Conservation (phyloP, 192 early-diverging fungal species). For the Backusella westeae region DNA sequence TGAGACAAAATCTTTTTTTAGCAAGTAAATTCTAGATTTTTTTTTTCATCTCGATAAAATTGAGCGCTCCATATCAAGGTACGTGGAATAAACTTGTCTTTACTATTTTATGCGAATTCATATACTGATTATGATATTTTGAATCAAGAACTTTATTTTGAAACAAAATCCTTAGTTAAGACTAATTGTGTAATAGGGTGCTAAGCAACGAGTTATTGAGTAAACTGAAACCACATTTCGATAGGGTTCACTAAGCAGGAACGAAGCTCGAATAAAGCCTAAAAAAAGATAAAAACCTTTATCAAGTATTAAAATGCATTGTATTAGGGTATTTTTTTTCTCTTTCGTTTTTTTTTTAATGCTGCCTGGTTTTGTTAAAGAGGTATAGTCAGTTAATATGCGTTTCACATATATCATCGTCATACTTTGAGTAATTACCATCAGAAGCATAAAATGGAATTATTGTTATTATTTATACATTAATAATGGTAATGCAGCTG, state of each 20-base stretch:
- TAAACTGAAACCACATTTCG: neutral
- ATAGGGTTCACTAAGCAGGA: neutral
- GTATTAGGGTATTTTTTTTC: neutral
- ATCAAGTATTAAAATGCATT: neutral
- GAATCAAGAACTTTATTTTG: neutral
- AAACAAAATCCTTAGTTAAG: neutral
- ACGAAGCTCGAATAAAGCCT: neutral
- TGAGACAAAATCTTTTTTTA: neutral
- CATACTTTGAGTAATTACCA: too few species aligned
- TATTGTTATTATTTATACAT: too few species aligned
- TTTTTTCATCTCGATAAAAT: neutral
- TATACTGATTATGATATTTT: neutral
- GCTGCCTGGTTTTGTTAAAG: too few species aligned
- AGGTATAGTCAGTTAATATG: too few species aligned
- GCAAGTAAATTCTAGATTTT: neutral
- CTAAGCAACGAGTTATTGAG: neutral
- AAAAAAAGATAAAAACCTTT: neutral
- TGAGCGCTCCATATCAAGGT: neutral
- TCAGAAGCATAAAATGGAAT: too few species aligned
- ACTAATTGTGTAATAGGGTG: neutral
- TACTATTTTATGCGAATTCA: neutral
- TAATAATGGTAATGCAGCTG: too few species aligned
- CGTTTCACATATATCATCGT: too few species aligned
- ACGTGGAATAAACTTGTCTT: neutral
- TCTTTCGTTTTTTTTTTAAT: neutral